These are phyloP conservation scores for Calonectria pauciramosa DNA, from an alignment of 2,329 filamentous ascomycete species.

Conservation along the genomic window DNA sequence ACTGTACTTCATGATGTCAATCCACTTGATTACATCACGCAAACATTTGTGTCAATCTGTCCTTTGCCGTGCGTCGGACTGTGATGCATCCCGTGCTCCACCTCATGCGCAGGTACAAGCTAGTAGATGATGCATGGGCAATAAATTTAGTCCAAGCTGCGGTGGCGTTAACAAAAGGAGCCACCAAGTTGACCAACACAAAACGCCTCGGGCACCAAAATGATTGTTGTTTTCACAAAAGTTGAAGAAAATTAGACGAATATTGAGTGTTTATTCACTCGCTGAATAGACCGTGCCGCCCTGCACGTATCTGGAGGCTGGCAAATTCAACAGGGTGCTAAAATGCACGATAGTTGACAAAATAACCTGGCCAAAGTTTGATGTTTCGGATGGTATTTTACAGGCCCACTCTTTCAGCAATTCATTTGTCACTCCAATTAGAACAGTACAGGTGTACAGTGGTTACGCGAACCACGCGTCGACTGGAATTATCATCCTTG, in stretches of 20 bases:
- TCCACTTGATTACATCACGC: not conserved
- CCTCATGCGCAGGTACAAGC: not conserved
- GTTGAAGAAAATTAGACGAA: not conserved
- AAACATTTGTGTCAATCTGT: not conserved
- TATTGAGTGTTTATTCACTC: not conserved
- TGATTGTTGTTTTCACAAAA: not conserved
- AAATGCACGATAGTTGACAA: not conserved
- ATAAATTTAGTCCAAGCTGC: not conserved
- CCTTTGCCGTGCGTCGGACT: not conserved
- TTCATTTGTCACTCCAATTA: constrained; percentile 7
- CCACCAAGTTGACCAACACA: not conserved
- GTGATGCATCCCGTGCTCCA: not conserved
- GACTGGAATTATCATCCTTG: not conserved
- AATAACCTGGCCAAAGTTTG: not conserved
- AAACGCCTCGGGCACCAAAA: not conserved
- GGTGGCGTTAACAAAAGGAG: not conserved
- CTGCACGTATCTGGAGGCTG: not conserved
- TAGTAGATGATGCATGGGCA: not conserved
- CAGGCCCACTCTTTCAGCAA: not conserved
- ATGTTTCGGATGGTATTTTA: not conserved
- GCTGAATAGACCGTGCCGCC: not conserved
- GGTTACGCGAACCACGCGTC: constrained; percentile 1
- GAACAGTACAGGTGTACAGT: not conserved
- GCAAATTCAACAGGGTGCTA: not conserved
- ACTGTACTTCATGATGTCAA: not conserved